A percentile compares a stretch with the other conserved stretches of the same genome.
Evolutionary conservation across 106 monocot species (phyloP).

Genomic region (Dendrobium officinale): DNA sequence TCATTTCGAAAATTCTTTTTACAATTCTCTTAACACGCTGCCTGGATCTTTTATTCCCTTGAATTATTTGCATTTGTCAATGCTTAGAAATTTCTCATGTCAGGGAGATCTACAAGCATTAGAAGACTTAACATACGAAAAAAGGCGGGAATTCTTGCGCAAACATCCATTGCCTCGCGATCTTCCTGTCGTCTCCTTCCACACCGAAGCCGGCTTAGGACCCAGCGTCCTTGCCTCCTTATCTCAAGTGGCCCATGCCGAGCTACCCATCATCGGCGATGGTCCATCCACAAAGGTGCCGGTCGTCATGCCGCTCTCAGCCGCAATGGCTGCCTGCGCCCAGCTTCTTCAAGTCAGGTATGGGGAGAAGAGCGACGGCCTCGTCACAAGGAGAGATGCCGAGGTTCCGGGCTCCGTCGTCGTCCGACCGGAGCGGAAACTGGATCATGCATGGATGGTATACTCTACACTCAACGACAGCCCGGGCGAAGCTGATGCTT

Average conservation of each 20-base stretch:
- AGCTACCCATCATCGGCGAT: conserved; percentile 42
- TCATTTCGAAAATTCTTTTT: neutral
- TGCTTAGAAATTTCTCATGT: neutral
- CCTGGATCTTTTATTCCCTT: neutral
- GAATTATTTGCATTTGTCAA: neutral
- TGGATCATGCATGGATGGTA: conserved; percentile 91
- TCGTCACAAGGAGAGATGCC: conserved; percentile 68
- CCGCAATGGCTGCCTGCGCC: conserved; percentile 68
- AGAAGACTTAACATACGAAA: conserved; percentile 76
- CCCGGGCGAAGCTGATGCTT: conserved; percentile 49
- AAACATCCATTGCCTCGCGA: conserved; percentile 58
- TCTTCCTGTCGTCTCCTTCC: conserved; percentile 72
- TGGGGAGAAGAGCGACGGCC: conserved; percentile 73
- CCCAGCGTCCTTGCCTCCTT: conserved; percentile 47
- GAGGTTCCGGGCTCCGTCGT: conserved; percentile 79
- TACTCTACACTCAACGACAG: conserved; percentile 64
- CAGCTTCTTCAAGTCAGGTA: conserved; percentile 65
- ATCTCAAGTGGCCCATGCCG: conserved; percentile 71
- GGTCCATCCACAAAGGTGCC: conserved; percentile 46
- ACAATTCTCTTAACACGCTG: too few relatives aligned
- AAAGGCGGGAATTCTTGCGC: conserved; percentile 46
- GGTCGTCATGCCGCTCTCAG: conserved; percentile 65
- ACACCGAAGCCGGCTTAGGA: conserved; percentile 63
- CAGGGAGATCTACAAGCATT: conserved; percentile 73
- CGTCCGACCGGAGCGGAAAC: conserved; percentile 46